Evolutionary conservation across 306 rosid species (phyloP), one percentile per base, ranked within the genome.

Genomic region (Trifolium subterraneum): DNA sequence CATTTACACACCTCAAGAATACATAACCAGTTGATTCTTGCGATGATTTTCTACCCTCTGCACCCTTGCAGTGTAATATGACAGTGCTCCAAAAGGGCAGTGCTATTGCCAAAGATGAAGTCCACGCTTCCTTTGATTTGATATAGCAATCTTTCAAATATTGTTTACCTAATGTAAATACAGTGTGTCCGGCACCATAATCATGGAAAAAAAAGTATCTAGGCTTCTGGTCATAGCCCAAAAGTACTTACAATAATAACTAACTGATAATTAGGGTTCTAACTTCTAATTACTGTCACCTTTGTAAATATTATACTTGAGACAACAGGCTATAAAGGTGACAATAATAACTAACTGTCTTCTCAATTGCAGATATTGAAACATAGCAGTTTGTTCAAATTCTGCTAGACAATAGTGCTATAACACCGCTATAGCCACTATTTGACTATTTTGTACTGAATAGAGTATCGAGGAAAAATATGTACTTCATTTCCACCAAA

Each of bases 41-140:
- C 29, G 97, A 90, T 48, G 98, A 94, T 81, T 91, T 94, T 82
- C 98, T 83, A 75, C 93, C 25, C 64, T 94, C 97, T 13, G 98
- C 73, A 31, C 91, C 66, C 82, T 92, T 94, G 92, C 99, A 90
- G 85, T 92, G 97, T 78, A 94, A 94, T 73, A 74, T 94, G 98
- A 65, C 98, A 90, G 76, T 86, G 95, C 83, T 94, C 98, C 80
- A 94, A 84, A 80, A 94, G 93, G 48, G 98, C 94, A 51, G 97
- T 91, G 92, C 98, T 91, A 76, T 94, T 94, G 77, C 98, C 98
- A 63, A 94, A 94, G 68, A 94, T 90, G 76, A 94, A 91, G 82
- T 94, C 98, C 67, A 94, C 97, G 20, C 95, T 94, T 80, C 98
- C 98, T 87, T 94, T 97, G 62, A 94, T 87, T 94, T 97, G 62